Conservation (phyloP, 371 early-diverging fungal genomes). For the Capillidium heterosporum region DNA sequence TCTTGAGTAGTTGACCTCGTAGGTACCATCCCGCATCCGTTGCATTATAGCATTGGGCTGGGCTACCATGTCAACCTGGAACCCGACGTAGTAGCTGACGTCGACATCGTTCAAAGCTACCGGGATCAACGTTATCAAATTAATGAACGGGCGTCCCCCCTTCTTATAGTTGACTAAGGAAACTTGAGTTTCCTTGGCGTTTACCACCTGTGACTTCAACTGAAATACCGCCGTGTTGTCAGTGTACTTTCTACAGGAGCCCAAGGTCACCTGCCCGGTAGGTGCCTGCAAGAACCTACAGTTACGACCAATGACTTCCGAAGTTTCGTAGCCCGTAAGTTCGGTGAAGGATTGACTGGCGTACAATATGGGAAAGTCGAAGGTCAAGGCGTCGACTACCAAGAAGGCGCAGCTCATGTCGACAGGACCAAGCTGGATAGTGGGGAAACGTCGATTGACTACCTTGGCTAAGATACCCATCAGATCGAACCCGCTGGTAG, state of each 20-base stretch:
- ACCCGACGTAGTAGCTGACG: constrained; percentile 37
- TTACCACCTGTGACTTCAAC: constrained; percentile 22
- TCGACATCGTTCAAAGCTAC: constrained; percentile 14
- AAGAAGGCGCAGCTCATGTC: constrained; percentile 34
- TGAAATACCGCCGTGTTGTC: constrained; percentile 31
- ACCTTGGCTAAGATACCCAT: constrained; percentile 25
- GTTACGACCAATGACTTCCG: constrained; percentile 35
- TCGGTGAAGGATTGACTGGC: constrained; percentile 30
- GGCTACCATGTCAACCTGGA: constrained; percentile 44
- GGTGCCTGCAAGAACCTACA: constrained; percentile 44
- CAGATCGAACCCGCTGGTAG: constrained; percentile 40
- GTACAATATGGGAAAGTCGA: constrained; percentile 30
- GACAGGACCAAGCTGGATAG: constrained; percentile 32
- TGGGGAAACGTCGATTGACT: constrained; percentile 21
- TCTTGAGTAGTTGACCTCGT: constrained; percentile 30
- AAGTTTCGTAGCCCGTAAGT: constrained; percentile 31
- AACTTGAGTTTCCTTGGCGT: constrained; percentile 34
- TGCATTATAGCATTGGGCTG: constrained; percentile 46
- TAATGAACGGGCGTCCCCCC: constrained; percentile 46
- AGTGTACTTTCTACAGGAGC: constrained; percentile 24
- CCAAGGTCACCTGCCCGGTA: constrained; percentile 21
- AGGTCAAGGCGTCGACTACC: constrained; percentile 23
- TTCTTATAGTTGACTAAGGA: constrained; percentile 42
- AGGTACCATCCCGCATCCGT: constrained; percentile 32
- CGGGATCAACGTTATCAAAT: constrained; percentile 40